A percentile compares a stretch with the other conserved stretches of the same genome.
phyloP scores from a whole-genome alignment of 495 filamentous ascomycete genomes.

The Neurospora intermedia region DNA sequence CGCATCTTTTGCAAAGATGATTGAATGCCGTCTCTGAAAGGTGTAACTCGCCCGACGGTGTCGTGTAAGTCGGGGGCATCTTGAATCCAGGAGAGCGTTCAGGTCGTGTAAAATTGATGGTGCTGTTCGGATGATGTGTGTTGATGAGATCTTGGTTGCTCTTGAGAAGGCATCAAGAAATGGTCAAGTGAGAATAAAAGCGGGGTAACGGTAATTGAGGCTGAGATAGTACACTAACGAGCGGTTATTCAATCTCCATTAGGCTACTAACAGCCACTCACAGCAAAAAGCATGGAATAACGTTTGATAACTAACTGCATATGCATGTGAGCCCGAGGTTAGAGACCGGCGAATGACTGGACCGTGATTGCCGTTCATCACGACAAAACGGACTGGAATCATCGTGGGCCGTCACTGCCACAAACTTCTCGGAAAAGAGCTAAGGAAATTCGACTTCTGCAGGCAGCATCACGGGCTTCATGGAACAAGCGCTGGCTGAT shows the following conservation, averaged over 20 bases:
- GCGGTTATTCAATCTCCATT: neutral
- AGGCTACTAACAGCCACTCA: neutral
- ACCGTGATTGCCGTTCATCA: neutral
- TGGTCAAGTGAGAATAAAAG: neutral
- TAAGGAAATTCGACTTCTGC: neutral
- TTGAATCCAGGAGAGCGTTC: neutral
- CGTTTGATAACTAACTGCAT: neutral
- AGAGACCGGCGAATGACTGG: neutral
- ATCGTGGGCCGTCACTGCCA: neutral
- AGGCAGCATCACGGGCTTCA: neutral
- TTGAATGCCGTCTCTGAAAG: neutral
- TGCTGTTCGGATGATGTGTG: neutral
- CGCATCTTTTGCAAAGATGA: neutral
- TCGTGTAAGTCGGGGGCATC: neutral
- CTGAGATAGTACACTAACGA: neutral
- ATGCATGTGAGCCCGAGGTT: neutral
- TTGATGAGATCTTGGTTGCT: neutral
- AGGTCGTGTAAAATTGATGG: neutral
- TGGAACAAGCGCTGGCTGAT: neutral
- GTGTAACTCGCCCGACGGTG: neutral
- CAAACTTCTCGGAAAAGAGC: neutral
- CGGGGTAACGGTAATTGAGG: neutral
- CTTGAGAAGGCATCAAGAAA: neutral
- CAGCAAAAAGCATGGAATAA: fast-evolving
- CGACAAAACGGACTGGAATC: neutral